Percentiles rank a stretch among this genome's conserved stretches.
Conservation (phyloP, 2,329 filamentous ascomycete genomes). For the Rutstroemia sp. region DNA sequence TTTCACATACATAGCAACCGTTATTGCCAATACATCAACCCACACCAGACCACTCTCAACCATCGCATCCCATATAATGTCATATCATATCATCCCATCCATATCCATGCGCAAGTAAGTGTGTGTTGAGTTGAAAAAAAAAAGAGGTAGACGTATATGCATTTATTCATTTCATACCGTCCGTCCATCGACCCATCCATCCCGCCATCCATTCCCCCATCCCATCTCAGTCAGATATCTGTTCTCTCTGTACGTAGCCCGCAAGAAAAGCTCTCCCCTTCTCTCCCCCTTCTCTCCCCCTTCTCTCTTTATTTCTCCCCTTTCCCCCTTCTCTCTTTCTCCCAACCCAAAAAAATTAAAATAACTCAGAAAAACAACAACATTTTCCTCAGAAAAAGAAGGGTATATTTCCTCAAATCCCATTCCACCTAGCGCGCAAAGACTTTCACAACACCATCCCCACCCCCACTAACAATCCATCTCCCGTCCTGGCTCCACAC, state of each 20-base stretch:
- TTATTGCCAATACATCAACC: too few species aligned
- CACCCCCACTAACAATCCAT: slow-evolving; percentile 90
- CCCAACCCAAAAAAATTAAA: background rate
- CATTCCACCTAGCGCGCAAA: slow-evolving; percentile 47
- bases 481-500: slow-evolving; percentile 94
- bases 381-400: background rate
- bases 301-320: background rate
- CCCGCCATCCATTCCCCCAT: background rate
- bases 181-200: background rate
- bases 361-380: background rate
- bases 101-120: background rate
- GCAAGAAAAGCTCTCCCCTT: background rate
- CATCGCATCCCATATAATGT: background rate
- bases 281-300: background rate
- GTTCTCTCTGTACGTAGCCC: background rate
- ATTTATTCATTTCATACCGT: background rate
- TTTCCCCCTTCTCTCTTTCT: background rate
- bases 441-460: slow-evolving; percentile 94
- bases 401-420: background rate
- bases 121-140: too few species aligned
- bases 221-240: background rate
- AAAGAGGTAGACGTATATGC: background rate
- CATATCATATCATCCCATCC: background rate
- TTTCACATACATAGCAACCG: background rate
- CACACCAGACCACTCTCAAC: too few species aligned